Evolutionary conservation across 345 rosid species (phyloP).

Genomic region (Syzygium aqueum): DNA sequence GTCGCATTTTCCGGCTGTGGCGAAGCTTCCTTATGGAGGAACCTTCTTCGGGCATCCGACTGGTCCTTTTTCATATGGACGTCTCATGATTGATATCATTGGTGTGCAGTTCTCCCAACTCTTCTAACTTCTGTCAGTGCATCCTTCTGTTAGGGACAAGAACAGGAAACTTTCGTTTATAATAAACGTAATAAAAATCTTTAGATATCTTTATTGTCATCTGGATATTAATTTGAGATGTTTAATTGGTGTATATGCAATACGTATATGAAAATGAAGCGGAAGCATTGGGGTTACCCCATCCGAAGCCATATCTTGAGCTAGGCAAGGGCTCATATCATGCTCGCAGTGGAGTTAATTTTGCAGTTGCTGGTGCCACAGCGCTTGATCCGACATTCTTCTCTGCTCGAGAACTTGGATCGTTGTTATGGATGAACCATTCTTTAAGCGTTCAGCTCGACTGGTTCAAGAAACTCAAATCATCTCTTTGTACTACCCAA

Average conservation of each 20-base stretch:
- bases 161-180: background rate
- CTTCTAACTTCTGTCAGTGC: background rate
- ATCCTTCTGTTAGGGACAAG: background rate
- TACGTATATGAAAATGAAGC: conserved; percentile 22
- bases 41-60: conserved; percentile 50
- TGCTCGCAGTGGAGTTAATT: conserved; percentile 32
- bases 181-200: background rate
- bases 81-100: conserved; percentile 57
- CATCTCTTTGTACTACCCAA: conserved; percentile 33
- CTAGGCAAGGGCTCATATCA: conserved; percentile 4
- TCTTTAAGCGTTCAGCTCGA: conserved; percentile 40
- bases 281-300: conserved; percentile 46
- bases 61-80: conserved; percentile 65
- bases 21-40: conserved; percentile 46
- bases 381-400: conserved; percentile 35
- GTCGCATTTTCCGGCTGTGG: conserved; percentile 29
- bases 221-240: background rate
- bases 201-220: background rate
- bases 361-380: conserved; percentile 70
- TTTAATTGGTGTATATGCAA: background rate
- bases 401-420: conserved; percentile 15
- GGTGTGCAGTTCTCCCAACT: conserved; percentile 10
- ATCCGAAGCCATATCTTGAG: conserved; percentile 40
- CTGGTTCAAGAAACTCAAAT: conserved; percentile 54
- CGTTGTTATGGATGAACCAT: conserved; percentile 29